These are phyloP conservation scores for Penicillium sp. DNA, from an alignment of 2,329 filamentous ascomycete species.

Conservation along the genomic window DNA sequence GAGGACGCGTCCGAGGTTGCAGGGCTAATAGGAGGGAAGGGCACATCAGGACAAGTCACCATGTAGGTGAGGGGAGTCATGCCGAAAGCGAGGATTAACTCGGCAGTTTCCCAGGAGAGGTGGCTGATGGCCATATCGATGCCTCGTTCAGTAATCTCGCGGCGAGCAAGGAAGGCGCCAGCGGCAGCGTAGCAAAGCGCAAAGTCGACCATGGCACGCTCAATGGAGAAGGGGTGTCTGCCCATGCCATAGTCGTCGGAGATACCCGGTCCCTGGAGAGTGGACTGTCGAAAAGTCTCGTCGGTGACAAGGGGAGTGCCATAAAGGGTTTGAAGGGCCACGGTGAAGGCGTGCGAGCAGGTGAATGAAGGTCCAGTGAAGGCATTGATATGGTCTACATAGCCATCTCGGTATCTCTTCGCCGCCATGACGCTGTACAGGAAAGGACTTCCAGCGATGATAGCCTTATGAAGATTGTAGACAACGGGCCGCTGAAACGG, in stretches of 20 bases:
- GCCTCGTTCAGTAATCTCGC: conserved; percentile 30
- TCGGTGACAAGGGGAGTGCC: background rate
- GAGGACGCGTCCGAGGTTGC: background rate
- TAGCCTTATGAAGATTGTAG: conserved; percentile 3
- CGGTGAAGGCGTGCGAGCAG: background rate
- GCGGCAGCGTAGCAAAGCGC: conserved; percentile 37
- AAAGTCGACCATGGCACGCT: conserved; percentile 32
- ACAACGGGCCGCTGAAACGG: background rate
- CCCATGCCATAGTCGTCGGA: background rate
- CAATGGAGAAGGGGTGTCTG: conserved; percentile 20
- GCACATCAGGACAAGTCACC: conserved; percentile 17
- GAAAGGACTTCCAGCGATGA: conserved; percentile 8
- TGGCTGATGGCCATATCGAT: conserved; percentile 29
- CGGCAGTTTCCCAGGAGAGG: conserved; percentile 37
- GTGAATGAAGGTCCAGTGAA: conserved; percentile 5
- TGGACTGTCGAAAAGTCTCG: background rate
- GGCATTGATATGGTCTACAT: background rate
- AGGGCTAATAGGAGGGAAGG: background rate
- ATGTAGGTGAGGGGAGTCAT: conserved; percentile 28
- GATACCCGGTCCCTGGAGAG: background rate
- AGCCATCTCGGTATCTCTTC: background rate
- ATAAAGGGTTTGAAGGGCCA: conserved; percentile 11
- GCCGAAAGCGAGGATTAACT: conserved; percentile 36
- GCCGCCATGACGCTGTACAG: conserved; percentile 1
- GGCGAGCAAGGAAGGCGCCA: conserved; percentile 36